Conservation (phyloP, 371 early-diverging fungal genomes). For the Mortierella sp. region DNA sequence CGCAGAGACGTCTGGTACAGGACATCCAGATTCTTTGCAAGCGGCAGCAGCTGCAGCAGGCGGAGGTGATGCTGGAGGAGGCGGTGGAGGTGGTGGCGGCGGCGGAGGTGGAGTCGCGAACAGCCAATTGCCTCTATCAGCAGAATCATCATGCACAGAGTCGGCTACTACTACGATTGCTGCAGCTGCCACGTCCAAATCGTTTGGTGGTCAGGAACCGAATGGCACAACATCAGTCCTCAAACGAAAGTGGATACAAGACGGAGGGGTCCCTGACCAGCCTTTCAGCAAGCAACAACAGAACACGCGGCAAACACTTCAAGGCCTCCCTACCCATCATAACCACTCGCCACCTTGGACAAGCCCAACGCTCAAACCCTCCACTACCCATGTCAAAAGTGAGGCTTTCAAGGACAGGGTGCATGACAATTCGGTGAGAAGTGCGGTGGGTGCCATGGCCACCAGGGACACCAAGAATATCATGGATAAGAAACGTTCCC, state of each 20-base stretch:
- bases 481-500: constrained; percentile 9
- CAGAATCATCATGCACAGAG: too few relatives aligned
- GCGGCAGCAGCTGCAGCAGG: too few relatives aligned
- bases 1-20: too few relatives aligned
- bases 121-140: too few relatives aligned
- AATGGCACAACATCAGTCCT: too few relatives aligned
- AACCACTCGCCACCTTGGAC: constrained; percentile 8
- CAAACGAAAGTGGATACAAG: constrained; percentile 11
- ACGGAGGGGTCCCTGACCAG: constrained; percentile 1
- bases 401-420: constrained; percentile 8
- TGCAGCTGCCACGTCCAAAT: too few relatives aligned
- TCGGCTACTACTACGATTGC: too few relatives aligned
- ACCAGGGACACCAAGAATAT: not conserved
- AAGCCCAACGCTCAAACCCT: constrained; percentile 1
- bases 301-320: constrained; percentile 8
- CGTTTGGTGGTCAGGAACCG: too few relatives aligned
- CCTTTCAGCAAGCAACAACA: not conserved
- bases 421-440: not conserved
- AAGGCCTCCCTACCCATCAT: constrained; percentile 11
- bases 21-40: too few relatives aligned
- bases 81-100: too few relatives aligned
- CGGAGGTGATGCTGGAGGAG: too few relatives aligned
- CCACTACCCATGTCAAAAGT: not conserved
- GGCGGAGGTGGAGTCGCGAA: too few relatives aligned
- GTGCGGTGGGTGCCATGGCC: not conserved